Evolutionary conservation across 352 stramenopile genomes (phyloP).

Genomic region (Phytophthora foliorum): DNA sequence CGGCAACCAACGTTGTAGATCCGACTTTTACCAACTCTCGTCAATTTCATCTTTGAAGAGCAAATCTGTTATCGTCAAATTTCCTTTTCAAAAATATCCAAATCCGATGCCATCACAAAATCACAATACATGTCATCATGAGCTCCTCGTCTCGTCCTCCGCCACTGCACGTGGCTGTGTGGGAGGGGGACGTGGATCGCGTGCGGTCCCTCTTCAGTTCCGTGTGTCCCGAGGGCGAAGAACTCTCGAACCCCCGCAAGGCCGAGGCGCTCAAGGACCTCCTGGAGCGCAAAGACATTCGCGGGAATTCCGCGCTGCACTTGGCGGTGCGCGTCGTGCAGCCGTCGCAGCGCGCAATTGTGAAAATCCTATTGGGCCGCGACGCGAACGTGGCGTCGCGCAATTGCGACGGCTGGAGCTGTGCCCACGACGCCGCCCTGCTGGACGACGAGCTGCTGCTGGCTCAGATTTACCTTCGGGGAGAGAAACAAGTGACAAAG

Average conservation of each 20-base stretch:
- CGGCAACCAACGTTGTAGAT: too few relatives aligned
- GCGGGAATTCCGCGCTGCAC: conserved; percentile 79
- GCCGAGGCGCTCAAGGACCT: conserved; percentile 40
- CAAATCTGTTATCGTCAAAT: background rate
- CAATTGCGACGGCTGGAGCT: conserved; percentile 75
- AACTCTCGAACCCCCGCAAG: conserved; percentile 12
- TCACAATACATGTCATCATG: background rate
- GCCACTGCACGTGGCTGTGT: conserved; percentile 74
- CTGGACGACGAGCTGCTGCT: conserved; percentile 83
- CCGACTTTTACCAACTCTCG: too few relatives aligned
- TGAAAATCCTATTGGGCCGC: conserved; percentile 65
- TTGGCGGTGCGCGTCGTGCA: conserved; percentile 77
- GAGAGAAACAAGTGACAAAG: conserved; percentile 70
- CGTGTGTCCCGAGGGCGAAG: conserved; percentile 18
- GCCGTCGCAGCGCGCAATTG: conserved; percentile 63
- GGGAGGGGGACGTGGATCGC: conserved; percentile 64
- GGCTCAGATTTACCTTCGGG: conserved; percentile 68
- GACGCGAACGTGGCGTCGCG: conserved; percentile 42
- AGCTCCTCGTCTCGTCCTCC: conserved; percentile 16
- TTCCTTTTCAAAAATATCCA: background rate
- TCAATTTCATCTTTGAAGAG: too few relatives aligned
- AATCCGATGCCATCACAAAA: background rate
- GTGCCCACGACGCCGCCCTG: conserved; percentile 76
- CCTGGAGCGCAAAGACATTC: conserved; percentile 64
- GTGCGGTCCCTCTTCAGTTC: conserved; percentile 47